Evolutionary conservation across 768 basidiomycete species (phyloP), one percentile per base, ranked within the genome.

Genomic region (Phylloporus sp.): DNA sequence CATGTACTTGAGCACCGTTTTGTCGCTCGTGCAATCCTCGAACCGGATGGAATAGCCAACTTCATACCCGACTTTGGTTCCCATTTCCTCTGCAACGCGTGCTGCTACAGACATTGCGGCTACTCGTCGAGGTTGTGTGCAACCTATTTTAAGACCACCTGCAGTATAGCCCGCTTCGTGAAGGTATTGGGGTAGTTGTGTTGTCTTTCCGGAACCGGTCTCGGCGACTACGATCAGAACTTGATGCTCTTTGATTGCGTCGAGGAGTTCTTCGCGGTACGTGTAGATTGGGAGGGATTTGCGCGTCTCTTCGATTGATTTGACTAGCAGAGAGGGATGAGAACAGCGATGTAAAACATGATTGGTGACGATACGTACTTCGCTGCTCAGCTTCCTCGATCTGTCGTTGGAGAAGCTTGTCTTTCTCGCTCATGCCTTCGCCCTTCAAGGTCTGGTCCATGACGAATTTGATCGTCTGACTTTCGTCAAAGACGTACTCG

Each of bases 21-120:
- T 97, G 75, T 98, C 93, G 72, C 91, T 96, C 17, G 96, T 99
- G 66, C 93, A 96, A 67, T 99, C 96, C 69, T 99, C 96, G 70
- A 99, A 99, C 26, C 96, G 90, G 57, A 99, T 99, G 27, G 94
- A 95, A 68, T 99, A 99, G n/a, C 96, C 96, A 40, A 99, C 96
- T 70, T 98, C 95, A 57, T 94, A 90, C 9, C 96, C 96, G 32
- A 99, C 84, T 66, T 97, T 88, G 4, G 84, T 88, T 8, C 94
- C 96, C 86, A 98, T 93, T 70, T 99, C 96, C 52, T 98, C 96
- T 0, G 96, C 95, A 14, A 99, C 96, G 71, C 96, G 95, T 14
- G 95, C 93, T 5, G 96, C 96, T 42, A 99, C 96, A 35, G 90
- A 93, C 96, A 99, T 99, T 29, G 96, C 96, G 6, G 96, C 96